Evolutionary conservation across 2,329 filamentous ascomycete species (phyloP).

Genomic region (Coniella lustricola): DNA sequence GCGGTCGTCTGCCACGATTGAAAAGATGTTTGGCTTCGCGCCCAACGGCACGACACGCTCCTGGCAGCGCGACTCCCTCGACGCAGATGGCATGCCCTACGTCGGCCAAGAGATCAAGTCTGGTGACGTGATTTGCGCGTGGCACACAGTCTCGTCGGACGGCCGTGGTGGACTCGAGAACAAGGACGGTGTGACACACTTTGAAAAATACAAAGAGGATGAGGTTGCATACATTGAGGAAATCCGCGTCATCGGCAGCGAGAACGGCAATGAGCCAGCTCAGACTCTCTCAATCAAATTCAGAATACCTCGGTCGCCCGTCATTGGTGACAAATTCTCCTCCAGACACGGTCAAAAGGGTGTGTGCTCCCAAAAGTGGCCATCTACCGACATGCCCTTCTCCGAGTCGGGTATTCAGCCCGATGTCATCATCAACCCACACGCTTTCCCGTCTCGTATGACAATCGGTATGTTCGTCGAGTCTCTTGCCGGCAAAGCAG

Average conservation of each 20-base stretch:
- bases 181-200: constrained; percentile 76
- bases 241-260: constrained; percentile 81
- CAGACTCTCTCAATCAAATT: constrained; percentile 91
- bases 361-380: constrained; percentile 95
- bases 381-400: constrained; percentile 88
- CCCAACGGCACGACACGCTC: constrained; percentile 67
- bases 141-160: constrained; percentile 79
- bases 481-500: constrained; percentile 90
- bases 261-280: constrained; percentile 72
- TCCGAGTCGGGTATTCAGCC: constrained; percentile 94
- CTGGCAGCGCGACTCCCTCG: constrained; percentile 64
- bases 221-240: constrained; percentile 89
- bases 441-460: constrained; percentile 99
- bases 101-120: constrained; percentile 72
- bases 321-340: constrained; percentile 98
- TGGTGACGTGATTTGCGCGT: constrained; percentile 81
- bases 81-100: constrained; percentile 79
- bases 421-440: constrained; percentile 97
- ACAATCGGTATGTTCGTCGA: constrained; percentile 99
- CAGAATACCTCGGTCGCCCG: constrained; percentile 78
- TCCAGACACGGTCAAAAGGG: constrained; percentile 98
- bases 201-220: constrained; percentile 88
- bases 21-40: constrained; percentile 86
- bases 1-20: constrained; percentile 60
- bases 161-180: constrained; percentile 74